Evolutionary conservation across 495 filamentous ascomycete species (phyloP).

Genomic region (Platismatia glauca): DNA sequence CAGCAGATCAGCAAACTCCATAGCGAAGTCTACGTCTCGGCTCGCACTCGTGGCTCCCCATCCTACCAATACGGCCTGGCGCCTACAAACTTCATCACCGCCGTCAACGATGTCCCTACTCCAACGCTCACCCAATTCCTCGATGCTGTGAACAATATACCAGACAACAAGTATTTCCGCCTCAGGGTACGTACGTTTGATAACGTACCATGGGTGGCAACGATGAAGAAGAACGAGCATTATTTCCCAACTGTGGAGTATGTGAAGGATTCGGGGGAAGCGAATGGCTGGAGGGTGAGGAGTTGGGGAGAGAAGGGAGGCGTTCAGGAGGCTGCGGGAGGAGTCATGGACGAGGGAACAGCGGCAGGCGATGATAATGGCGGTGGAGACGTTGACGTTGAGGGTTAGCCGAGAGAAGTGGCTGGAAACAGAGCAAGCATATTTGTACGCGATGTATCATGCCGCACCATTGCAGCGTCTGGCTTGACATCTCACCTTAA

Average conservation of each 20-base stretch:
- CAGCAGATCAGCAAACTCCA: slow-evolving; percentile 97
- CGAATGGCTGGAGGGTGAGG: slow-evolving; percentile 30
- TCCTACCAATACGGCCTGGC: slow-evolving; percentile 88
- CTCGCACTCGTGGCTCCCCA: slow-evolving; percentile 70
- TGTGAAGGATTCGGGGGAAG: slow-evolving; percentile 54
- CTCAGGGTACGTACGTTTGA: slow-evolving; percentile 93
- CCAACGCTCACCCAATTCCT: slow-evolving; percentile 73
- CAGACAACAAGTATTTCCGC: slow-evolving; percentile 95
- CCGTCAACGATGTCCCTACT: slow-evolving; percentile 81
- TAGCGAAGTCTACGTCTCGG: slow-evolving; percentile 92
- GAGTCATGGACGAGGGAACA: slow-evolving; percentile 19
- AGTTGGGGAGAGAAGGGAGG: slow-evolving; percentile 20
- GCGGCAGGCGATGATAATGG: slow-evolving; percentile 17
- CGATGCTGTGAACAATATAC: slow-evolving; percentile 69
- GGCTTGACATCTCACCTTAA: neutral
- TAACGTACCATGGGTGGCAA: slow-evolving; percentile 93
- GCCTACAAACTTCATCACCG: slow-evolving; percentile 94
- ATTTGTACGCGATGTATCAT: neutral
- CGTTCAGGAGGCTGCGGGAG: slow-evolving; percentile 18
- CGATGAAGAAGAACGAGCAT: slow-evolving; percentile 99
- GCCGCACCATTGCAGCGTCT: neutral
- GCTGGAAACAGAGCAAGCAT: neutral
- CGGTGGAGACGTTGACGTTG: slow-evolving; percentile 12
- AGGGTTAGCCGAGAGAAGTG: neutral
- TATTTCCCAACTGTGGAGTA: slow-evolving; percentile 93